Base-by-base conservation (phyloP, 768 basidiomycete species). In the Gloeopeniophorella convolvens region DNA sequence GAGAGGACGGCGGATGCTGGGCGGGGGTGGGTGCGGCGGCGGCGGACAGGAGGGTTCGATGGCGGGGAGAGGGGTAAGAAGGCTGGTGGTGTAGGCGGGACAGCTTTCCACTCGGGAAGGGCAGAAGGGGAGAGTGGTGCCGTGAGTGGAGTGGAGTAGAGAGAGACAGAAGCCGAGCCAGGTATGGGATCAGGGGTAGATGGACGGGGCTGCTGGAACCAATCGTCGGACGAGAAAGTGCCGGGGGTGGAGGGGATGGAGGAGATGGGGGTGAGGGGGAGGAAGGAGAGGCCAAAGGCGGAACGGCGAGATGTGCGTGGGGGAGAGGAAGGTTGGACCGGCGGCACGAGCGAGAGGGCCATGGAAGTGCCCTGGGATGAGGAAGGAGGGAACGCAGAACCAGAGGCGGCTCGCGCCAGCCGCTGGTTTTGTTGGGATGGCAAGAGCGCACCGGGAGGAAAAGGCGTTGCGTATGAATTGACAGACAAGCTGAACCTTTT, bases 341-440 rank as follows among this genome's bases (percentile, higher is more conserved):
- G 52, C 9, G 52, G 41, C 3, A 33, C 28, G 42, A 54, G 47
- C 21, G 52, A 48, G 20, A 54, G 52, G 36, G 52, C 42, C 52
- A 54, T 54, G 23, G 10, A 9, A 18, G 30, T 46, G 10, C n/a
- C 51, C 15, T 43, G 34, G 15, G 35, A 20, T 11, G 30, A 27
- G 2, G 33, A 20, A 30, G 4, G 42, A 39, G 33, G 10, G 44
- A 32, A 26, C 1, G 45, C 53, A 0, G 70, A n/a, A 73, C 42
- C n/a, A n/a, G n/a, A n/a, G n/a, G n/a, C n/a, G n/a, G n/a, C n/a
- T n/a, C n/a, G n/a, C n/a, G n/a, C n/a, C n/a, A n/a, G n/a, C n/a
- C n/a, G n/a, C n/a, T n/a, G n/a, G n/a, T n/a, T n/a, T n/a, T n/a
- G n/a, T n/a, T n/a, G n/a, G n/a, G n/a, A n/a, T n/a, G n/a, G n/a